Evolutionary conservation across 2,329 filamentous ascomycete species (phyloP), one percentile per base, ranked within the genome.

Genomic region (Huntiella abstrusa): DNA sequence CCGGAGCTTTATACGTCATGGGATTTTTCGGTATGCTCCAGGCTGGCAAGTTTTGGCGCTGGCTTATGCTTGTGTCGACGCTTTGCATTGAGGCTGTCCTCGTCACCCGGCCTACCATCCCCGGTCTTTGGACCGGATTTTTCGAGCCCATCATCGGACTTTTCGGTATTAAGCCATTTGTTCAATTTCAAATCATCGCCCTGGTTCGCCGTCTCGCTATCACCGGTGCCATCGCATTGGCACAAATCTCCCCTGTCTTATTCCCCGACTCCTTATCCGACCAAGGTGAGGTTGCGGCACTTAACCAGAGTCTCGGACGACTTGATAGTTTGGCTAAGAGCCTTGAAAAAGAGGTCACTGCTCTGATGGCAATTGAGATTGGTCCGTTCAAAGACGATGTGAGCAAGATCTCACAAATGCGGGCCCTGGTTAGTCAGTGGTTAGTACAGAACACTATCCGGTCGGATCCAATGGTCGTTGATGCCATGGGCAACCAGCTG

Each of bases 401-500:
- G 41, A 67, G 66, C 39, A 75, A 75, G 49, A 62, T 92, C 55
- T 39, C 33, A 2, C 33, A 41, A 35, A 51, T 64, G 12, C 72
- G 77, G 51, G 70, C 70, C 36, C 82, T 80, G 55, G 73, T 95
- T 62, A 82, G 79, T 61, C 83, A 91, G 55, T 93, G 85, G 71
- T 66, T 96, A 54, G 77, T 95, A 43, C 77, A 92, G 59, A 92
- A 92, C 57, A 87, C 79, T 11, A 81, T 92, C 50, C 71, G 76
- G 53, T 75, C 73, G 41, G 83, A 88, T 60, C 79, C 78, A 1
- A 83, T 88, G 62, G 88, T 96, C 6, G 72, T 78, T 54, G 79
- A 84, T 59, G 86, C 86, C 1, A 68, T 94, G 54, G 77, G 76
- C 17, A 71, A 69, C 49, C 76, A 77, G 22, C 62, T 87, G 48